Conservation (phyloP, 257 asterid species). For the Eucommia ulmoides region DNA sequence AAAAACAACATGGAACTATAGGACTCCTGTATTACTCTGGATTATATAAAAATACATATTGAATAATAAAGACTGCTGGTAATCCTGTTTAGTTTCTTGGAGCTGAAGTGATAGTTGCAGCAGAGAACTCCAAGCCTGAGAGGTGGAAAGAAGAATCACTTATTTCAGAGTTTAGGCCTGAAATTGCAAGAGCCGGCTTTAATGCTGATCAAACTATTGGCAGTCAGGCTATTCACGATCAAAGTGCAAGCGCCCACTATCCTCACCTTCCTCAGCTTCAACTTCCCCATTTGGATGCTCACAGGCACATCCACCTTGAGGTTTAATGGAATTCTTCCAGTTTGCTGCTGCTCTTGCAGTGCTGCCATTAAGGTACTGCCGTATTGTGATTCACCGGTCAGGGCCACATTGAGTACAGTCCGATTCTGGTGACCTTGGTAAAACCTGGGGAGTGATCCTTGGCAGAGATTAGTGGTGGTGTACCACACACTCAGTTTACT, state of each 20-base stretch:
- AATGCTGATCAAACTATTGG: conserved; percentile 50
- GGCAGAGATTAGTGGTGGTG: conserved; percentile 22
- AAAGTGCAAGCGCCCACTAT: conserved; percentile 55
- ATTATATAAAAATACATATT: too few relatives aligned
- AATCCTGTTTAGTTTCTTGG: too few relatives aligned
- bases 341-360: conserved; percentile 72
- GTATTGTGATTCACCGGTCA: conserved; percentile 54
- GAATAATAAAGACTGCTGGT: too few relatives aligned
- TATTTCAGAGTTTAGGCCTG: conserved; percentile 48
- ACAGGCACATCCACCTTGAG: conserved; percentile 69
- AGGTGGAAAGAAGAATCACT: too few relatives aligned
- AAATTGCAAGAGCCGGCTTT: conserved; percentile 65
- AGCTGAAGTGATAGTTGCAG: too few relatives aligned
- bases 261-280: conserved; percentile 61
- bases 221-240: conserved; percentile 65
- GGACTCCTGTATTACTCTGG: too few relatives aligned
- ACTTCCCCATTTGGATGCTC: conserved; percentile 53
- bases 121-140: too few relatives aligned
- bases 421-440: conserved; percentile 8
- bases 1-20: too few relatives aligned
- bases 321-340: conserved; percentile 70
- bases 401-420: conserved; percentile 43
- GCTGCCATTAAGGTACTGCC: conserved; percentile 69
- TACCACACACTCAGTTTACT: conserved; percentile 81
- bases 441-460: background rate